Evolutionary conservation across 306 rosid genomes (phyloP), one percentile per base, ranked within the genome.

Genomic region (Oxytropis ochrocephala): DNA sequence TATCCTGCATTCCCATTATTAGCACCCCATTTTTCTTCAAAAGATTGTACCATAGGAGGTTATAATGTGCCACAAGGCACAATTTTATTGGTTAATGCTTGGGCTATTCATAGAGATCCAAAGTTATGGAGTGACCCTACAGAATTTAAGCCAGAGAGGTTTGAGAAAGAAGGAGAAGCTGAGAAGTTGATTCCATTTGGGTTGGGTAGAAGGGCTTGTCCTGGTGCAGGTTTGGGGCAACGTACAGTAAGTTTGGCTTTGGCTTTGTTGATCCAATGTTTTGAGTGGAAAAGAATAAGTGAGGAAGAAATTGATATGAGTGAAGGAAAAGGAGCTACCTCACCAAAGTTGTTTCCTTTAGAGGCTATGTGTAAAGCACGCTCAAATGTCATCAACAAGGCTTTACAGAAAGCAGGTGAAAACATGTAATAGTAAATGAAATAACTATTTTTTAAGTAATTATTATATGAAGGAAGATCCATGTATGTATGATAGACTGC

Each of bases 61-160:
- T 75, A 67, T 6, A 36, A 57, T 36, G 61, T 66, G 36, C 79
- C 79, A 4, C 5, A 57, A 7, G 52, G 58, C 7, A 75, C 74
- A 21, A 56, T 75, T 36, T 36, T 75, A 17, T 46, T 75, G 69
- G 79, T 48, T 24, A 75, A 67, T 74, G 73, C 79, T 18, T 74
- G 78, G 78, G 78, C 78, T 5, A 74, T 74, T 30, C 78, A 64
- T 55, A 75, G 79, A 57, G 79, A 75, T 46, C 32, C 79, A 36
- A 10, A 75, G 8, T 27, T 75, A 21, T 75, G 79, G 79, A 67
- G 61, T 13, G 61, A 75, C 5, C 74, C 79, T 10, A 47, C 35
- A 46, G 8, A 57, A 1, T 75, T 75, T 16, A 67, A 56, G 74
- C 79, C 79, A 6, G 69, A 67, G 74, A 75, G 74, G 8, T 75